These are phyloP conservation scores for Clohesyomyces aquaticus DNA, from an alignment of 495 filamentous ascomycete genomes.

Conservation along the genomic window DNA sequence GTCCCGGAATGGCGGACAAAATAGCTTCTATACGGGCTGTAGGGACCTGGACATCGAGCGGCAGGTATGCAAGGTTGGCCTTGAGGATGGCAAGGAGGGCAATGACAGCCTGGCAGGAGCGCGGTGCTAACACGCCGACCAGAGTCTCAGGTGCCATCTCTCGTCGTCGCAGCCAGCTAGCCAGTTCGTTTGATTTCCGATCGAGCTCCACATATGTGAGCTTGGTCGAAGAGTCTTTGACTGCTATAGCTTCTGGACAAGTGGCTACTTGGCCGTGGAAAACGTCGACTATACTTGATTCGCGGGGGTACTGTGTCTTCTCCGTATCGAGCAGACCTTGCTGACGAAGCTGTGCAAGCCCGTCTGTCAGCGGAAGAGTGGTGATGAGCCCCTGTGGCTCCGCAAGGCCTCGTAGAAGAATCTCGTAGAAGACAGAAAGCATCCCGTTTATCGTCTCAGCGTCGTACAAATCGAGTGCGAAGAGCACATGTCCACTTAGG, in stretches of 20 bases:
- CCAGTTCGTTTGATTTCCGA: background rate
- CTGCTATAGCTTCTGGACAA: slow-evolving; percentile 1
- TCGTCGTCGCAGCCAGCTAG: background rate
- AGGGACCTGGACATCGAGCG: background rate
- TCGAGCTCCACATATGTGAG: slow-evolving; percentile 1
- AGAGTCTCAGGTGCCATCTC: background rate
- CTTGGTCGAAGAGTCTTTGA: slow-evolving; percentile 1
- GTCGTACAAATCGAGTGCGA: background rate
- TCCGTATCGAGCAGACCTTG: background rate
- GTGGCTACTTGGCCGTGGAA: background rate
- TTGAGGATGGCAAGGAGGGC: background rate
- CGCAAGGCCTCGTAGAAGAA: background rate
- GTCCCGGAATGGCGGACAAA: background rate
- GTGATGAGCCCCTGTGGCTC: background rate
- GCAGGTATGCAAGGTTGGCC: background rate
- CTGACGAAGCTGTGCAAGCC: background rate
- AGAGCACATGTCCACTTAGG: background rate
- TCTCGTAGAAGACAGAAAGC: slow-evolving; percentile 1
- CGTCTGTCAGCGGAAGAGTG: background rate
- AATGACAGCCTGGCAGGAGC: background rate
- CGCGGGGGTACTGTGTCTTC: background rate
- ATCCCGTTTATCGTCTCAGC: slow-evolving; percentile 1
- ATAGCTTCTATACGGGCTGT: background rate
- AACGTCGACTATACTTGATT: background rate
- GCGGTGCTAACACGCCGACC: background rate